Percentiles rank a stretch among this genome's conserved stretches.
Conservation (phyloP, 2,329 filamentous ascomycete genomes). For the Aspergillus nomiae region DNA sequence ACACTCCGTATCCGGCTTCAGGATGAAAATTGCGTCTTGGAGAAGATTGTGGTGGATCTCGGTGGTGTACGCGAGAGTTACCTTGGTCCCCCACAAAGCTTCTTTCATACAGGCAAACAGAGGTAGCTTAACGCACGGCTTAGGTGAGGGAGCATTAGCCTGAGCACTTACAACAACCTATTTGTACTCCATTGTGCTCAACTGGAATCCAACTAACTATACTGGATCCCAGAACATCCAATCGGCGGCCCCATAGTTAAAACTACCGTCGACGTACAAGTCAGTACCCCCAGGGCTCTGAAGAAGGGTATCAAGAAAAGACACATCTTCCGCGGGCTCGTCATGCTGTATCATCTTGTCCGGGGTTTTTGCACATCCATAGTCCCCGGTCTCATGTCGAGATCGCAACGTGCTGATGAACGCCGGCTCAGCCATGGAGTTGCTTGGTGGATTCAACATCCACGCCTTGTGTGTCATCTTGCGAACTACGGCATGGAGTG, state of each 20-base stretch:
- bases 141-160: too few species aligned
- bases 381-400: not conserved
- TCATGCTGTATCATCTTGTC: not conserved
- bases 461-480: slow-evolving; percentile 15
- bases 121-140: not conserved
- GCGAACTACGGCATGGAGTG: slow-evolving; percentile 6
- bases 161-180: not conserved
- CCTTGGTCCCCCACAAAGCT: not conserved
- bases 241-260: not conserved
- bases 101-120: not conserved
- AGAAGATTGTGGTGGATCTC: not conserved
- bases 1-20: not conserved
- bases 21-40: not conserved
- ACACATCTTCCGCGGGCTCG: not conserved
- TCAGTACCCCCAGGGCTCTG: not conserved
- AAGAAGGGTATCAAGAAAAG: not conserved
- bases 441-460: slow-evolving; percentile 10
- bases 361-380: not conserved
- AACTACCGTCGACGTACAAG: not conserved
- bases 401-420: slow-evolving; percentile 16
- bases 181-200: not conserved
- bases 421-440: slow-evolving; percentile 6
- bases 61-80: not conserved
- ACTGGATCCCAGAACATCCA: not conserved
- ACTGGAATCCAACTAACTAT: not conserved